Conservation (phyloP, 78 protist genomes). For the Dictyostelium discoideum region DNA sequence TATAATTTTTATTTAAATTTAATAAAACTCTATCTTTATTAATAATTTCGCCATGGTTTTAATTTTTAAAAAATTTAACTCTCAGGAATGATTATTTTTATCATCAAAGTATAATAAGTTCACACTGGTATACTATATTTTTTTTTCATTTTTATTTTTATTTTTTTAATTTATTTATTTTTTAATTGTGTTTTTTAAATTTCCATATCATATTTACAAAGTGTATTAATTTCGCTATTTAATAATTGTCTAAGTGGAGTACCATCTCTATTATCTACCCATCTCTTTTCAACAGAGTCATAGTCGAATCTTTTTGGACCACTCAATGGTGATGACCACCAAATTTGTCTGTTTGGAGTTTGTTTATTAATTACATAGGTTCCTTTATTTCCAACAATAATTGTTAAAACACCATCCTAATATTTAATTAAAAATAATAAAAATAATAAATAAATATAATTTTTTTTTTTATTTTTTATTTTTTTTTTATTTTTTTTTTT, state of each 20-base stretch:
- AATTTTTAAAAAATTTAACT: no score
- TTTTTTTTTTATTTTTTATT: no score
- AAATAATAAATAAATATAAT: background rate
- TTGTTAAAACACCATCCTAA: constrained; percentile 79
- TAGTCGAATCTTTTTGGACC: constrained; percentile 87
- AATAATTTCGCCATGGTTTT: no score
- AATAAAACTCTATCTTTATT: no score
- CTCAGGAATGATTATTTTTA: no score
- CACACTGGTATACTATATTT: no score
- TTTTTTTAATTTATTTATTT: background rate
- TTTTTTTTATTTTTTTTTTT: no score
- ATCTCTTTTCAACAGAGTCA: background rate
- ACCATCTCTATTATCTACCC: constrained; percentile 59
- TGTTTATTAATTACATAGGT: constrained; percentile 93
- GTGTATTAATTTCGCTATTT: constrained; percentile 20
- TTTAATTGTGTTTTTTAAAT: background rate
- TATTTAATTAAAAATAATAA: no score
- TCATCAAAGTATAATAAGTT: no score
- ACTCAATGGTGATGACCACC: constrained; percentile 93
- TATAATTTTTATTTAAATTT: no score
- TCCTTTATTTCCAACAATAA: constrained; percentile 51
- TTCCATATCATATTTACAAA: constrained; percentile 58
- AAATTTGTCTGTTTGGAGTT: constrained; percentile 92
- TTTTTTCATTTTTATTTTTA: no score
- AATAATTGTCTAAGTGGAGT: constrained; percentile 33